A percentile compares a stretch with the other conserved stretches of the same genome.
phyloP scores from a whole-genome alignment of 345 rosid genomes.

The Fremontodendron californicum region DNA sequence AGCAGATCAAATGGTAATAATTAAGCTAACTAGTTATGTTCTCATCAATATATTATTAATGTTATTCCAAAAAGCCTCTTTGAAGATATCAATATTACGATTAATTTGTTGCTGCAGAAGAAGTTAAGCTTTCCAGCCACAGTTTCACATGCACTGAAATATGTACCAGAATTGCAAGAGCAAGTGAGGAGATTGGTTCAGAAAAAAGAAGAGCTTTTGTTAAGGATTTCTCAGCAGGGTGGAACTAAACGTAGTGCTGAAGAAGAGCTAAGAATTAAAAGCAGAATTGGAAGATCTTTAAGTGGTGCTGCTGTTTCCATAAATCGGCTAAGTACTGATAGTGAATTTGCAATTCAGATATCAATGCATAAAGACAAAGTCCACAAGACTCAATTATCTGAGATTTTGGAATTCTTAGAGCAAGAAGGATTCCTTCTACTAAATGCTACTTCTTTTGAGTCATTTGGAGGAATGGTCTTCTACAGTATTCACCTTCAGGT shows the following conservation, averaged over 20 bases:
- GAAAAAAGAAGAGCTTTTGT: constrained; percentile 45
- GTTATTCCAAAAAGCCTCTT: no score
- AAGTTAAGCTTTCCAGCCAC: constrained; percentile 53
- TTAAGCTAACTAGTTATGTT: background rate
- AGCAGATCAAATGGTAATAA: constrained; percentile 3
- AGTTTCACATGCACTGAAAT: constrained; percentile 39
- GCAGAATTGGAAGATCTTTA: background rate
- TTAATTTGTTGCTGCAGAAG: constrained; percentile 31
- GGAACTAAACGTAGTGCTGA: background rate
- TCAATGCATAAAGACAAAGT: constrained; percentile 3
- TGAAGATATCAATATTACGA: no score
- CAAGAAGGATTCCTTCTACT: constrained; percentile 38
- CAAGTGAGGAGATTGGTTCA: constrained; percentile 29
- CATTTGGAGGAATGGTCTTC: constrained; percentile 43
- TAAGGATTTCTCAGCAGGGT: constrained; percentile 20
- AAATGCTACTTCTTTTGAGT: constrained; percentile 51
- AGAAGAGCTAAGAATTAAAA: background rate
- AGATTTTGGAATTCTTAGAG: constrained; percentile 41
- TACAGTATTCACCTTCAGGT: constrained; percentile 38
- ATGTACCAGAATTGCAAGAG: constrained; percentile 49
- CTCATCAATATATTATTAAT: background rate
- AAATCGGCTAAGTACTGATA: constrained; percentile 32
- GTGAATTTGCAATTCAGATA: constrained; percentile 47
- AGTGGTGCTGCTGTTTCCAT: constrained; percentile 26
- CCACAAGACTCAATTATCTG: constrained; percentile 28